Base-by-base conservation (phyloP, 208 protist species). In the Crithidia bombi region DNA sequence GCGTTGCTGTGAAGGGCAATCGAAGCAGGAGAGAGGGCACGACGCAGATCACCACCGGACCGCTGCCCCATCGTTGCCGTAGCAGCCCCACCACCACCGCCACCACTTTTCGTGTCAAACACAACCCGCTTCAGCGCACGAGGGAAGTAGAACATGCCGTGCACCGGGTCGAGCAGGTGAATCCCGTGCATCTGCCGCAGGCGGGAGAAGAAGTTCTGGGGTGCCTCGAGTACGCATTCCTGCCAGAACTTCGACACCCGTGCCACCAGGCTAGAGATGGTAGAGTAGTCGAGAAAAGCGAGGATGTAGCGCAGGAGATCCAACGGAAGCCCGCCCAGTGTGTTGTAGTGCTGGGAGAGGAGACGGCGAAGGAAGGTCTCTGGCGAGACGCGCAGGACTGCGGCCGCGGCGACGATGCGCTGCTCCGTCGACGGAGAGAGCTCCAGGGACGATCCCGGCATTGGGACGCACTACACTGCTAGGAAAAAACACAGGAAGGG, bases 161-260 rank as follows among this genome's bases (percentile, higher is more conserved):
- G 63, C 4, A 63, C 81, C 0, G 81, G 81, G 67, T 87, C 77
- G 2, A 87, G 46, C 21, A 83, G 59, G 62, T 87, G 81, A 17
- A 87, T 73, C 38, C 81, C 81, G 50, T 87, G 81, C 49, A 80
- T 55, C 57, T 87, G 81, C 14, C 81, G 77, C 17, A 83, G 62
- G 2, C 41, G 41, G 3, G 56, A 52, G 36, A 79, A 74, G 36
- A 73, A 68, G 25, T 78, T 51, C 30, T 59, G 66, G 14, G 77
- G 74, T 12, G 73, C 71, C 65, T 75, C 39, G 28, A 65, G 23
- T 36, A 83, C 72, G 46, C 54, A 56, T 35, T 70, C 73, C 7
- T 66, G 58, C 81, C 81, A 87, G 19, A 57, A 41, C 38, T 70
- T 65, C 56, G 77, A 83, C 50, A 79, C 72, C 30, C 54, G 63